A percentile compares a stretch with the other conserved stretches of the same genome.
Evolutionary conservation across 306 rosid genomes (phyloP).

Genomic region (Arachis stenosperma): DNA sequence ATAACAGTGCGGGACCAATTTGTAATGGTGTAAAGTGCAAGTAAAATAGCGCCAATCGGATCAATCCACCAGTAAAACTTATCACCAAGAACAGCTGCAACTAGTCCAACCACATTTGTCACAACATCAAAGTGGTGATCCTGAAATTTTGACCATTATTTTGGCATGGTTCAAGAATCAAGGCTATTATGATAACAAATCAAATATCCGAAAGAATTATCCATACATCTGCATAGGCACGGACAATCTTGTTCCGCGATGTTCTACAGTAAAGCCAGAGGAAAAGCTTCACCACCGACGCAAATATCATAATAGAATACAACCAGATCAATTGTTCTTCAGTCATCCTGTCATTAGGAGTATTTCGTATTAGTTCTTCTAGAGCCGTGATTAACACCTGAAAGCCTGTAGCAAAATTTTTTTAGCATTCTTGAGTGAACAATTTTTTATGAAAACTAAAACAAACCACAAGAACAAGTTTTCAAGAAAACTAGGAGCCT

Average conservation of each 20-base stretch:
- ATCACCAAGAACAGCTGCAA: constrained; percentile 90
- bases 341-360: constrained; percentile 60
- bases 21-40: constrained; percentile 82
- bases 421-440: constrained; percentile 6
- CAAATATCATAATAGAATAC: constrained; percentile 74
- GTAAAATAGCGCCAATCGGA: constrained; percentile 84
- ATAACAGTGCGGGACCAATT: constrained; percentile 93
- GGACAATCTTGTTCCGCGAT: constrained; percentile 80
- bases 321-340: constrained; percentile 67
- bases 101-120: constrained; percentile 83
- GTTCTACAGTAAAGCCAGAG: constrained; percentile 92
- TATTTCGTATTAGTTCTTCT: constrained; percentile 57
- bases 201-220: constrained; percentile 19
- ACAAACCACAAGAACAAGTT: neutral
- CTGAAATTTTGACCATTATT: constrained; percentile 53
- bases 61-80: constrained; percentile 91
- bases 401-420: constrained; percentile 65
- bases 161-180: constrained; percentile 21
- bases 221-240: constrained; percentile 83
- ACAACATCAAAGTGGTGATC: constrained; percentile 97
- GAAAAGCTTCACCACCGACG: constrained; percentile 73
- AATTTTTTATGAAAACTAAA: neutral
- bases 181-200: neutral
- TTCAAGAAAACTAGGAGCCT: constrained; percentile 1
- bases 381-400: constrained; percentile 81